Conservation (phyloP, 2,329 filamentous ascomycete genomes). For the Calonectria pteridis region DNA sequence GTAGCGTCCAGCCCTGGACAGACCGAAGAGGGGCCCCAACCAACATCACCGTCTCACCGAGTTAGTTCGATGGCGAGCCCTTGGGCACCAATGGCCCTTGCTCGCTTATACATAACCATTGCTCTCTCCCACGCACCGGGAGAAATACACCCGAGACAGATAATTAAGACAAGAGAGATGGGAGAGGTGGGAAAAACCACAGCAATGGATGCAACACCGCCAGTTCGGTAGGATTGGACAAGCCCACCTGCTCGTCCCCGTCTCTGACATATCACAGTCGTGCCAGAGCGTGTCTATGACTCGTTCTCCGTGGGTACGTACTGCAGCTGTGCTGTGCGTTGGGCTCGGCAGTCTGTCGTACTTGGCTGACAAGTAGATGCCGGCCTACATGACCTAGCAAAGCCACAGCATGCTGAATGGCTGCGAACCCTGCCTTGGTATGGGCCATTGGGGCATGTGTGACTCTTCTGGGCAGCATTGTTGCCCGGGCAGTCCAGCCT, state of each 20-base stretch:
- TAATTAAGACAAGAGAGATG: background rate
- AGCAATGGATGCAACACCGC: background rate
- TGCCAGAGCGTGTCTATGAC: slow-evolving; percentile 15
- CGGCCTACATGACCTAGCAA: slow-evolving; percentile 15
- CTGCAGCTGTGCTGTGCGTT: slow-evolving; percentile 25
- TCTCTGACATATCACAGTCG: slow-evolving; percentile 10
- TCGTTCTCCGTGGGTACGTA: slow-evolving; percentile 21
- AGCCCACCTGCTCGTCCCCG: background rate
- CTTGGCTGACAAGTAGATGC: slow-evolving; percentile 18
- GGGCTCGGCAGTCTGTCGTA: slow-evolving; percentile 18
- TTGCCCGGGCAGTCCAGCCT: slow-evolving; percentile 8
- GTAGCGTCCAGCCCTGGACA: slow-evolving; percentile 13
- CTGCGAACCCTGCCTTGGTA: slow-evolving; percentile 7
- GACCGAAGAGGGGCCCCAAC: slow-evolving; percentile 21
- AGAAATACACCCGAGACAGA: background rate
- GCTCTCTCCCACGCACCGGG: slow-evolving; percentile 9
- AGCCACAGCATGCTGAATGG: slow-evolving; percentile 17
- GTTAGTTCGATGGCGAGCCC: background rate
- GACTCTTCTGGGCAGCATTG: slow-evolving; percentile 11
- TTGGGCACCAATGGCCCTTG: slow-evolving; percentile 30
- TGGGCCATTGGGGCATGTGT: slow-evolving; percentile 4
- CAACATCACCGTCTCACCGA: slow-evolving; percentile 23
- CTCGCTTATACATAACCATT: slow-evolving; percentile 8
- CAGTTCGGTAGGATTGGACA: slow-evolving; percentile 1
- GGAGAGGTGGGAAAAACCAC: background rate